phyloP scores from a whole-genome alignment of 2,329 filamentous ascomycete species.

The Colletotrichum salicis region DNA sequence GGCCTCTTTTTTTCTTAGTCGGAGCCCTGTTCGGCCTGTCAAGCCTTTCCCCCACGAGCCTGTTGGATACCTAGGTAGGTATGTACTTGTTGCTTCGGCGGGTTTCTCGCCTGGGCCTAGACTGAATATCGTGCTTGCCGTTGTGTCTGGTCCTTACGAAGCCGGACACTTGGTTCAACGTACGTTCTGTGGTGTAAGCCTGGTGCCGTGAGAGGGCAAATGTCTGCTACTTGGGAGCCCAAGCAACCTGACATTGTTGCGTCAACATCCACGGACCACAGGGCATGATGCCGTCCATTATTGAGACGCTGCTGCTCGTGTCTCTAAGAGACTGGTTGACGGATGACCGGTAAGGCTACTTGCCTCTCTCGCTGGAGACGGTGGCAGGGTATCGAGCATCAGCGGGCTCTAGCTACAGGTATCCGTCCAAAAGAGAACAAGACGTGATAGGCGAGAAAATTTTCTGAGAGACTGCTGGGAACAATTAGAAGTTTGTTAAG shows the following conservation, averaged over 20 bases:
- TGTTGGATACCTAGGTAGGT: not conserved
- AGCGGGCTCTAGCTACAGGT: not conserved
- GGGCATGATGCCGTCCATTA: not conserved
- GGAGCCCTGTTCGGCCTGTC: not conserved
- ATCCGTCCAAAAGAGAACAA: not conserved
- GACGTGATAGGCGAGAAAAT: not conserved
- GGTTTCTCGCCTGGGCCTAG: not conserved
- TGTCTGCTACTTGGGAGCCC: not conserved
- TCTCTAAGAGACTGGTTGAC: slow-evolving; percentile 4
- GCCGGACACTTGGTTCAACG: not conserved
- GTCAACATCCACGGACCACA: not conserved
- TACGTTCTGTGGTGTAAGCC: not conserved
- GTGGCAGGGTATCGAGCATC: not conserved
- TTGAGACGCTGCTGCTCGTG: not conserved
- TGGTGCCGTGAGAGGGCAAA: not conserved
- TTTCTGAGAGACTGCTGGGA: not conserved
- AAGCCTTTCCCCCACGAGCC: not conserved
- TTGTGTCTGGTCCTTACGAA: not conserved
- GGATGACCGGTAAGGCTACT: not conserved
- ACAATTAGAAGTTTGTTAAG: not conserved
- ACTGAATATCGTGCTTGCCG: not conserved
- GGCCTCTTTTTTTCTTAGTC: not conserved
- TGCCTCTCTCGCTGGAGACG: not conserved
- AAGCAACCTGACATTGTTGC: not conserved
- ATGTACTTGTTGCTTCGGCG: not conserved